Evolutionary conservation across 768 basidiomycete genomes (phyloP).

Genomic region (Podaxis pistillaris): DNA sequence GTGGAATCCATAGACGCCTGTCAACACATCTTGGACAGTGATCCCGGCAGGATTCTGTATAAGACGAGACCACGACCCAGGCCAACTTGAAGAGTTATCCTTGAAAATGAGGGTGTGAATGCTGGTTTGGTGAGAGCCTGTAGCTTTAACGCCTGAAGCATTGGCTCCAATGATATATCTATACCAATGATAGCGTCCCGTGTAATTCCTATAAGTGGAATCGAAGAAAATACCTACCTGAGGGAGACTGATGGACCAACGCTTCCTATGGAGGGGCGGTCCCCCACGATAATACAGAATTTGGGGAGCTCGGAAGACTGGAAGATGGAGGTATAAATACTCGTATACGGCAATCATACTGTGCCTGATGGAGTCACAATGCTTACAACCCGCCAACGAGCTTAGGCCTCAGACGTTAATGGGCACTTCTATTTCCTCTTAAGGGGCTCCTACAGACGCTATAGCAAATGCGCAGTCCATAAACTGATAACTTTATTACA

Average conservation of each 20-base stretch:
- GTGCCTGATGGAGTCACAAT: too few relatives aligned
- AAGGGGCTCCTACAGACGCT: too few relatives aligned
- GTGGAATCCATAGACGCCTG: too few relatives aligned
- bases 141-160: neutral
- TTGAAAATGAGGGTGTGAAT: neutral
- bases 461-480: too few relatives aligned
- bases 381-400: too few relatives aligned
- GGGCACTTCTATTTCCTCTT: too few relatives aligned
- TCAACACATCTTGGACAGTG: neutral
- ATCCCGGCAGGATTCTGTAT: conserved; percentile 3
- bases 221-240: neutral
- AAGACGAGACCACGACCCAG: neutral
- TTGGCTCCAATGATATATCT: neutral
- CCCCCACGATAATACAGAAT: neutral
- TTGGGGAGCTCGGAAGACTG: neutral
- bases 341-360: neutral
- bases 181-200: neutral
- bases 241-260: neutral
- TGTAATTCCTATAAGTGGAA: neutral
- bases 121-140: neutral
- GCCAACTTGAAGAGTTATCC: neutral
- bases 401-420: too few relatives aligned
- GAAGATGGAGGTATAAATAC: neutral
- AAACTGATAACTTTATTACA: too few relatives aligned
- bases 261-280: neutral